Percentiles rank a stretch among this genome's conserved stretches.
phyloP scores from a whole-genome alignment of 495 filamentous ascomycete genomes.

The Hyaloscypha finlandica region DNA sequence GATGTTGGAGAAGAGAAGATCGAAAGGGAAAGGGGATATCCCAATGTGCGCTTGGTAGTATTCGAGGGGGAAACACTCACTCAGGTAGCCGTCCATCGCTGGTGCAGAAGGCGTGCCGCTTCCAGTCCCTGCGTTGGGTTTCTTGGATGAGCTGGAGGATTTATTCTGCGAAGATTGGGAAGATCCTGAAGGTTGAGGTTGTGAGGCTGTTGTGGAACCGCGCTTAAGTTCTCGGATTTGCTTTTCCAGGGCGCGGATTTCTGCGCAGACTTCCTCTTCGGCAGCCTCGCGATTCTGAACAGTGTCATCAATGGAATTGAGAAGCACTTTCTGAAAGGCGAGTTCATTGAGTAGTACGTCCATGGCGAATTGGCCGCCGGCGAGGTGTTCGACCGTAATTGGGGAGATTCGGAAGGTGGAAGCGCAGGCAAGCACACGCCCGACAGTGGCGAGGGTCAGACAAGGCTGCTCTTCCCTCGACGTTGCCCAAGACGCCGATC shows the following conservation, averaged over 20 bases:
- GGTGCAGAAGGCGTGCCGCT: neutral
- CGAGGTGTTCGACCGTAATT: conserved; percentile 9
- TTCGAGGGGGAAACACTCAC: conserved; percentile 14
- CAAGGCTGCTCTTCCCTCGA: neutral
- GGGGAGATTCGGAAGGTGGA: neutral
- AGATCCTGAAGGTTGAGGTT: neutral
- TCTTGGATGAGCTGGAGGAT: neutral
- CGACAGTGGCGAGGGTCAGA: conserved; percentile 5
- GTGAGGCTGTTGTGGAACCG: conserved; percentile 4
- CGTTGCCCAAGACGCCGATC: neutral
- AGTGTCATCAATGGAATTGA: conserved; percentile 41
- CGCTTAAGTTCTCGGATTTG: conserved; percentile 21
- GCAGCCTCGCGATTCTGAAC: conserved; percentile 22
- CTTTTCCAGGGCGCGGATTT: conserved; percentile 27
- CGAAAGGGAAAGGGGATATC: neutral
- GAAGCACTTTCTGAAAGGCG: conserved; percentile 41
- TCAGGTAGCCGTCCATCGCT: conserved; percentile 10
- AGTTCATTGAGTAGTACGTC: conserved; percentile 41
- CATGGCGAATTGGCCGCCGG: conserved; percentile 15
- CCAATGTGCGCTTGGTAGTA: neutral
- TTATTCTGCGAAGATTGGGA: neutral
- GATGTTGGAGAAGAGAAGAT: conserved; percentile 5
- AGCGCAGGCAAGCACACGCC: conserved; percentile 4
- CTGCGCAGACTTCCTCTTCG: conserved; percentile 20
- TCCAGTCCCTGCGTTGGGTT: neutral